These are phyloP conservation scores for Hanseniaspora lindneri DNA, from an alignment of 805 yeast species.

Conservation along the genomic window DNA sequence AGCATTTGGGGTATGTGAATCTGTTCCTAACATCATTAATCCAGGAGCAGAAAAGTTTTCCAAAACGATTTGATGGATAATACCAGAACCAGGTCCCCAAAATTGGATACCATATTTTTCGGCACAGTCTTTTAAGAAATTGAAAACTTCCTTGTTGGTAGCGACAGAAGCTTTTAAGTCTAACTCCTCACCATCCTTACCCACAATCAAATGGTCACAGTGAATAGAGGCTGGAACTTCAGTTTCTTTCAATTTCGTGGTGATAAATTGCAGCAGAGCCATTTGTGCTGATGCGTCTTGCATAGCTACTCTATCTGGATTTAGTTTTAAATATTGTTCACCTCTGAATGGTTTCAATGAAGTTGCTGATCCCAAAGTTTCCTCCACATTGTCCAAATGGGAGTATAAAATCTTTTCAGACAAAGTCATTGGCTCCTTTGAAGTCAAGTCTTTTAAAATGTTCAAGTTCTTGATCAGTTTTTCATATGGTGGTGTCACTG, in stretches of 20 bases:
- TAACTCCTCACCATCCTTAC: conserved; percentile 78
- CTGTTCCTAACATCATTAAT: conserved; percentile 93
- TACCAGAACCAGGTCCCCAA: conserved; percentile 99
- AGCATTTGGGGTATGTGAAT: conserved; percentile 97
- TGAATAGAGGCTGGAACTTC: conserved; percentile 93
- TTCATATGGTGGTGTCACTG: conserved; percentile 68
- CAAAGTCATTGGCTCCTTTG: conserved; percentile 67
- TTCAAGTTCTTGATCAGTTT: conserved; percentile 54
- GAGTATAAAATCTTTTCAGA: conserved; percentile 93
- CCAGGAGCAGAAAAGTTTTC: conserved; percentile 98
- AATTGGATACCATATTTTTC: conserved; percentile 92
- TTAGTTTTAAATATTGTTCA: conserved; percentile 73
- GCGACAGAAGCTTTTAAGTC: conserved; percentile 74
- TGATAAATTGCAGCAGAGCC: conserved; percentile 97
- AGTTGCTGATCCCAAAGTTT: conserved; percentile 46
- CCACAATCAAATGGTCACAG: conserved; percentile 96
- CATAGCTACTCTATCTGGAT: conserved; percentile 98
- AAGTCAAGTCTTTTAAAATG: conserved; percentile 52
- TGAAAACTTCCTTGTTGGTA: conserved; percentile 88
- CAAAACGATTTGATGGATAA: conserved; percentile 92
- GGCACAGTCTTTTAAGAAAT: conserved; percentile 84
- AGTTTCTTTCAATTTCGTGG: conserved; percentile 78
- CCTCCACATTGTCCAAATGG: conserved; percentile 82
- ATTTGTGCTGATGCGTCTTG: conserved; percentile 99
- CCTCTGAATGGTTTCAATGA: conserved; percentile 56